Base-by-base conservation (phyloP, 306 rosid species). In the Lathyrus sativus region DNA sequence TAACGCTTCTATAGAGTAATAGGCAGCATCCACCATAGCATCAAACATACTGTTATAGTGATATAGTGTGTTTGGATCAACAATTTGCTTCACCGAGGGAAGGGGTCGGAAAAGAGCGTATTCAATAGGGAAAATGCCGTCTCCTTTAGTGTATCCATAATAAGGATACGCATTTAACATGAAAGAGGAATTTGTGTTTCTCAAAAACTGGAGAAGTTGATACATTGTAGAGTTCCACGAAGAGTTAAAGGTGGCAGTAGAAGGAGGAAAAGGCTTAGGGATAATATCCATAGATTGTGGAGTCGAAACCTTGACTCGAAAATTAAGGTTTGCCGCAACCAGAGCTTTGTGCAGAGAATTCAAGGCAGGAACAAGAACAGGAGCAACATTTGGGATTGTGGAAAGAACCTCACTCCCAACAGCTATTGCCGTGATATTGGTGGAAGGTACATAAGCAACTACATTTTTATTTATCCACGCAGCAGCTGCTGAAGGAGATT, bases 391-490 rank as follows among this genome's bases (percentile, higher is more conserved):
- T 10, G 97, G 99, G 57, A 90, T 72, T 54, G 88, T 37, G 19
- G 89, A 82, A 74, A 95, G 96, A 81, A 95, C 99, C 81, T 91
- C 96, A 26, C 99, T 95, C 74, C 99, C 99, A 60, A 91, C 99
- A 6, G 96, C 90, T 74, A 95, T 77, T 72, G 91, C 86, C 0
- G 97, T 95, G 71, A 95, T 95, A 77, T 91, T 95, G 68, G 97
- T 91, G 59, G 86, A 78, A 3, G 99, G 99, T 80, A 88, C 74
- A 58, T 91, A 85, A 62, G 99, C 91, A 18, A 82, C 80, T 11
- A 95, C 92, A 54, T 95, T 95, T 85, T 85, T 90, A 64, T 90
- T 95, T 65, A 91, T 59, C 99, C 99, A 95, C 6, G 89, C 89
- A 49, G 97, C 99, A 5, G 99, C 99, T 66, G 71, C 83, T 11